Conservation (phyloP, 2,329 filamentous ascomycete species). For the Penicillium sp. region DNA sequence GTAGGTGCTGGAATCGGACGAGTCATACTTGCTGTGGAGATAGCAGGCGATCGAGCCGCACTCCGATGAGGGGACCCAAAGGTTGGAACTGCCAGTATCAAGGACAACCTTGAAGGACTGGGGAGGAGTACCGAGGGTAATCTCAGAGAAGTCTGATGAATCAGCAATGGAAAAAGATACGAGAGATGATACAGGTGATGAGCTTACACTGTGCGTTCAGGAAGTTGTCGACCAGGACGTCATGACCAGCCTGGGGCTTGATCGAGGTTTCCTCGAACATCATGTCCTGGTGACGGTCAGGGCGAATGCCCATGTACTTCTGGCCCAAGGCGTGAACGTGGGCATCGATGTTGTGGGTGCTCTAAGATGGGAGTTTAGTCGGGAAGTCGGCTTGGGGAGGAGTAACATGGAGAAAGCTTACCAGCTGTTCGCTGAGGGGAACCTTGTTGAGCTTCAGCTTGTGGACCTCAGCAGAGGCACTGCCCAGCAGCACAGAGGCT, state of each 20-base stretch:
- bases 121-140: conserved; percentile 84
- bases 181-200: neutral
- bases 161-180: conserved; percentile 4
- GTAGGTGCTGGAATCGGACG: conserved; percentile 82
- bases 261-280: conserved; percentile 74
- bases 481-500: conserved; percentile 76
- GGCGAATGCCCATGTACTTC: conserved; percentile 90
- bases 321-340: conserved; percentile 83
- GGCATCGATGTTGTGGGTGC: conserved; percentile 73
- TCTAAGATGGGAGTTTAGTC: conserved; percentile 48
- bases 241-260: conserved; percentile 67
- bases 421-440: conserved; percentile 86
- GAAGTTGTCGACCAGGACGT: conserved; percentile 93
- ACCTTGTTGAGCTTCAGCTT: conserved; percentile 99
- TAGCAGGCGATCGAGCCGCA: conserved; percentile 98
- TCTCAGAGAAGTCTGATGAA: conserved; percentile 86
- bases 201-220: conserved; percentile 94
- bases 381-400: conserved; percentile 3
- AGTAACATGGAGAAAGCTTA: conserved; percentile 52
- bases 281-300: conserved; percentile 66
- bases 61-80: conserved; percentile 91
- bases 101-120: conserved; percentile 98
- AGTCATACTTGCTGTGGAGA: conserved; percentile 95
- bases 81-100: conserved; percentile 97
- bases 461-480: conserved; percentile 82